Evolutionary conservation across 306 rosid species (phyloP), one percentile per base, ranked within the genome.

Genomic region (Corylus heterophylla): DNA sequence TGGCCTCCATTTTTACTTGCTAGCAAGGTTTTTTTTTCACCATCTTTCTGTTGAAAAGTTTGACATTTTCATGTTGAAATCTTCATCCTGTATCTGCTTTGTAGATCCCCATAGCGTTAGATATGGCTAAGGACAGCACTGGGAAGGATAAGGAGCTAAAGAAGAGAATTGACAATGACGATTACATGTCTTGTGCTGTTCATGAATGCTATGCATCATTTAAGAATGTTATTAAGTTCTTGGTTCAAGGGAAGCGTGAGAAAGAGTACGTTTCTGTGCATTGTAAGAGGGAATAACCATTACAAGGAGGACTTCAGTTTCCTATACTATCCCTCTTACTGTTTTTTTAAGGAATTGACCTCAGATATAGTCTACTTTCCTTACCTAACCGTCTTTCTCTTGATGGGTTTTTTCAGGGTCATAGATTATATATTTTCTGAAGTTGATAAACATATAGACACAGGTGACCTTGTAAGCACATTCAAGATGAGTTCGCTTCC

Each of bases 1-100:
- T 95, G 98, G 98, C 98, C 98, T 74, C 98, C 98, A 12, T 95
- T 95, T 90, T 87, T 95, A 72, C 98, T 95, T 78, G 98, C 98
- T 52, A 95, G 98, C 94, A 95, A 91, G 97, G 98, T 95, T 42
- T 42, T 82, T 80, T 78, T 81, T 78, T 82, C 11, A 67, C 12
- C 75, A 35, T 37, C 13, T 7, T 35, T 73, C 20, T 47, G 63
- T 50, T 25, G 56, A 51, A 47, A 79, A 63, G 7, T 70, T 42
- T 80, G 27, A 54, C 20, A 64, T 79, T 68, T 75, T 74, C 55
- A 29, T 81, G 62, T 66, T 39, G 56, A 48, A 25, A n/a, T 66
- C 54, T 8, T 72, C 54, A 84, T 69, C 74, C 29, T 85, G 68
- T 66, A 50, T 75, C 42, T 75, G 68, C 81, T 66, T 27, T 42